Conservation (phyloP, 2,329 filamentous ascomycete genomes). For the Didymella glomerata region DNA sequence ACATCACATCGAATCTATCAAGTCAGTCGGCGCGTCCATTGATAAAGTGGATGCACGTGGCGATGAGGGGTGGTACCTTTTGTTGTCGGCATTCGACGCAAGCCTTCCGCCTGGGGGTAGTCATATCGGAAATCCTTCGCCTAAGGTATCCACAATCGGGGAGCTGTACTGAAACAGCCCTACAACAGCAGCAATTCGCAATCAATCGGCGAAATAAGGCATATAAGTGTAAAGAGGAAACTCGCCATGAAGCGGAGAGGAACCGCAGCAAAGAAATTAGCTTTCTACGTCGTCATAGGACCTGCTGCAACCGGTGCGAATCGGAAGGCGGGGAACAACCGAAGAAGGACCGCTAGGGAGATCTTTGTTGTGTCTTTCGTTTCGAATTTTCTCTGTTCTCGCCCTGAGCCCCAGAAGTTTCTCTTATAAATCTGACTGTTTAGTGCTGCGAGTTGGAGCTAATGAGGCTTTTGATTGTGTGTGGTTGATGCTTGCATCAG, state of each 20-base stretch:
- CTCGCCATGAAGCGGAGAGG: conserved; percentile 32
- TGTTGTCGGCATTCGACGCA: conserved; percentile 51
- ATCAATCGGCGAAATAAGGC: conserved; percentile 42
- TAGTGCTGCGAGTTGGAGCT: conserved; percentile 32
- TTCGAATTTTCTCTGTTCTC: conserved; percentile 30
- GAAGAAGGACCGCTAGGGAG: conserved; percentile 40
- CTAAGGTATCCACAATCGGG: conserved; percentile 35
- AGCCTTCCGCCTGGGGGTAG: conserved; percentile 48
- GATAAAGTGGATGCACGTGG: conserved; percentile 7
- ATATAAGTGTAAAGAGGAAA: conserved; percentile 31
- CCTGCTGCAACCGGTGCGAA: conserved; percentile 37
- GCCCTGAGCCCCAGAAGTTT: conserved; percentile 30
- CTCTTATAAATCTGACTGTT: conserved; percentile 36
- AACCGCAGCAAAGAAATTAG: conserved; percentile 31
- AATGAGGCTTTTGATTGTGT: conserved; percentile 34
- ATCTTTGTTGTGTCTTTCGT: conserved; percentile 28
- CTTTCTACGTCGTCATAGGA: conserved; percentile 46
- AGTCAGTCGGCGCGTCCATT: conserved; percentile 24
- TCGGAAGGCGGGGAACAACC: conserved; percentile 48
- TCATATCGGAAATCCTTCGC: conserved; percentile 38
- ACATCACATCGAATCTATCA: conserved; percentile 51
- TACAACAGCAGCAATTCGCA: conserved; percentile 32
- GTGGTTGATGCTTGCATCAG: conserved; percentile 37
- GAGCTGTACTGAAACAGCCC: conserved; percentile 26
- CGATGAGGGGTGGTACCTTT: conserved; percentile 38